Conservation (phyloP, 2,329 filamentous ascomycete species). For the Cercospora sesami region DNA sequence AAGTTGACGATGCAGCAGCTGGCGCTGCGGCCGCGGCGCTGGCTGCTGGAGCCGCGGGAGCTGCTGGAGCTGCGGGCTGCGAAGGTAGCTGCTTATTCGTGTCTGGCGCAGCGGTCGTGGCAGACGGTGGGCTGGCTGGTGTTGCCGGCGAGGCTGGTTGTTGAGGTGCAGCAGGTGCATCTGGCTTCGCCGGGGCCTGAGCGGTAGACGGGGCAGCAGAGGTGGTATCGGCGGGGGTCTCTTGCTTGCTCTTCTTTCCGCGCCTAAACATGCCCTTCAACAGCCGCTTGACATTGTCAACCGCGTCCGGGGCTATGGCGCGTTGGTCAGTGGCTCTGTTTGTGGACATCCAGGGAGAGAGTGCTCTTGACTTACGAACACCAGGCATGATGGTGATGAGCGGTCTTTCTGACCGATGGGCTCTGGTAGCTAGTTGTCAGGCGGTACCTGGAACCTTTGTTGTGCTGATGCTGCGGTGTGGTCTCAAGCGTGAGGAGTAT, state of each 20-base stretch:
- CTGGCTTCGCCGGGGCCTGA: constrained; percentile 2
- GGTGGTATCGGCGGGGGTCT: constrained; percentile 7
- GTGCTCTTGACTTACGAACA: constrained; percentile 24
- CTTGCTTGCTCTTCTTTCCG: constrained; percentile 25
- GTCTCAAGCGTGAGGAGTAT: neutral
- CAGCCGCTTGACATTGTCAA: constrained; percentile 29
- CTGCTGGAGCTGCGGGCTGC: constrained; percentile 9
- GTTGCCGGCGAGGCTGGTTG: constrained; percentile 1
- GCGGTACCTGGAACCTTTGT: neutral
- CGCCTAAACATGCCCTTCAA: constrained; percentile 29
- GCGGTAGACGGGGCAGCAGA: constrained; percentile 10
- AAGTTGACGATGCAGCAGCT: constrained; percentile 8
- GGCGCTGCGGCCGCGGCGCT: neutral
- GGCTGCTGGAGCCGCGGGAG: neutral
- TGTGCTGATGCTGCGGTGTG: neutral
- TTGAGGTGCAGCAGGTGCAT: constrained; percentile 6
- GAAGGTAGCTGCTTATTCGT: constrained; percentile 27
- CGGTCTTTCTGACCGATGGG: neutral
- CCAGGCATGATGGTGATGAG: constrained; percentile 23
- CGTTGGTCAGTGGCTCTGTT: constrained; percentile 4
- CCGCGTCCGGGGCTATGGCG: constrained; percentile 28
- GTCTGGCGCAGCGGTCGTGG: constrained; percentile 18
- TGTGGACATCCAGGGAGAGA: constrained; percentile 2
- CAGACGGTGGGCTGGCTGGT: constrained; percentile 3
- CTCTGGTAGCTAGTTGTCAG: neutral